Evolutionary conservation across 148 eudicot genomes (phyloP).

Genomic region (Heliamphora exappendiculata): DNA sequence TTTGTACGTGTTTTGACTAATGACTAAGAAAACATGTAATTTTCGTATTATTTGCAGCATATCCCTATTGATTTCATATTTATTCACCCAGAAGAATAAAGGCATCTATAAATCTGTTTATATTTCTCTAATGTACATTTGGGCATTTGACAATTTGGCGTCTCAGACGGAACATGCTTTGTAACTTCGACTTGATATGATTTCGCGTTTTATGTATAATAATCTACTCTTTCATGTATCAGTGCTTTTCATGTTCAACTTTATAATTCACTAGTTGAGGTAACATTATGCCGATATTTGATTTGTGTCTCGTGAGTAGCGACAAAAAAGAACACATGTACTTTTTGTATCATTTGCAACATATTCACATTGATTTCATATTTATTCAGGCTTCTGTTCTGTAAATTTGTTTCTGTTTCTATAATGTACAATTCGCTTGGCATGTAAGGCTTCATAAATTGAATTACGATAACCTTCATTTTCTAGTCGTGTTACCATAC

Average conservation of each 20-base stretch:
- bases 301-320: not conserved
- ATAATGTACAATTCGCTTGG: not conserved
- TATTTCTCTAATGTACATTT: not conserved
- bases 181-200: not conserved
- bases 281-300: not conserved
- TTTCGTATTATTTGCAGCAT: not conserved
- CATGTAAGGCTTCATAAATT: not conserved
- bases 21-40: not conserved
- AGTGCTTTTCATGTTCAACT: not conserved
- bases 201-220: too few relatives aligned
- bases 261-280: not conserved
- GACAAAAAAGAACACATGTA: not conserved
- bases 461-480: not conserved
- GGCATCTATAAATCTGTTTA: not conserved
- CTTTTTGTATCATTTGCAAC: too few relatives aligned
- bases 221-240: too few relatives aligned
- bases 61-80: not conserved
- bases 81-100: not conserved
- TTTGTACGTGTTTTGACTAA: too few relatives aligned
- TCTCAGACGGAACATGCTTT: not conserved
- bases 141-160: not conserved
- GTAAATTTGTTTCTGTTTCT: not conserved
- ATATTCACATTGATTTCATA: too few relatives aligned
- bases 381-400: too few relatives aligned
- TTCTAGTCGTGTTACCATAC: too few relatives aligned